Evolutionary conservation across 495 filamentous ascomycete species (phyloP), one percentile per base, ranked within the genome.

Genomic region (Tuber brumale): DNA sequence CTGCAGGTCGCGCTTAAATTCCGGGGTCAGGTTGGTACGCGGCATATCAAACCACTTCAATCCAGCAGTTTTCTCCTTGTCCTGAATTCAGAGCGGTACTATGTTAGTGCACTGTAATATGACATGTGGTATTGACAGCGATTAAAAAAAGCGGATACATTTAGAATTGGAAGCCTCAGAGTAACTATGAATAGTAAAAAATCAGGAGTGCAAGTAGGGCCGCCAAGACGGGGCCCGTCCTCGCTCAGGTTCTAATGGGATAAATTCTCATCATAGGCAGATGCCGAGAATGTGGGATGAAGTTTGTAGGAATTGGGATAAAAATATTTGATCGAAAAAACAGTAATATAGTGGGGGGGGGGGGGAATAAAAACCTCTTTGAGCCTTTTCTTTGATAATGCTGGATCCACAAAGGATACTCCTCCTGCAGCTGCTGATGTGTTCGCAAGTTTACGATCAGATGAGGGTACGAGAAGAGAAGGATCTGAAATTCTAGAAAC

Each of bases 141-240:
- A 77, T 82, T 73, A 80, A 82, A 70, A 70, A 69, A 70, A 46
- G 70, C 80, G 72, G 44, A 69, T 76, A 72, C 73, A 79, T 80
- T 80, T 77, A 74, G 41, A 71, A 75, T 72, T 19, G 14, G 57
- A 75, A 77, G 77, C 76, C 69, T 98, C 95, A 97, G 94, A 94
- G 95, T 99, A 99, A 99, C 95, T 99, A 97, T 97, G 93, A 94
- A 89, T 85, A 87, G 85, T 84, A 84, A 84, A 82, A 74, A 80
- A 76, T 82, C 81, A 82, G 76, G 77, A 79, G 72, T 82, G 77
- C 80, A 76, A 79, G 77, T 70, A 76, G 81, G 72, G 72, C 73
- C 70, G 76, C 81, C 81, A 82, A 79, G 76, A 95, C 92, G 92
- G 89, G 88, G 87, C 86, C 88, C 48, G 31, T 74, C 71, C 71